Conservation (phyloP, 2,329 filamentous ascomycete species). For the Ophiostoma himal-ulmi region DNA sequence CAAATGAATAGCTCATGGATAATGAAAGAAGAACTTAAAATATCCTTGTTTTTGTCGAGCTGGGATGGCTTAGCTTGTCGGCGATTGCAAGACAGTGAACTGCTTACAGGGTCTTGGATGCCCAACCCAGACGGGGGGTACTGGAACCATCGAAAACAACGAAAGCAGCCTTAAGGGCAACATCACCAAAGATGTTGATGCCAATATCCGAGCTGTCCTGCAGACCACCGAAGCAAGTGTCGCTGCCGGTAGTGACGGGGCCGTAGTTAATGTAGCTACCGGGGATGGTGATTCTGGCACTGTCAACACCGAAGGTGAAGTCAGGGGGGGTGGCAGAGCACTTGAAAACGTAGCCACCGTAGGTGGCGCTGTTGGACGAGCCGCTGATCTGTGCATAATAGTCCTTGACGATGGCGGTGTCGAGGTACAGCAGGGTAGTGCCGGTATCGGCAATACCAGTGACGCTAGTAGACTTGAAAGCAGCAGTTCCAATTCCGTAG, state of each 20-base stretch:
- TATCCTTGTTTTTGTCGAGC: not conserved
- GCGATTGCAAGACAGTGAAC: not conserved
- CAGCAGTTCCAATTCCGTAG: constrained; percentile 41
- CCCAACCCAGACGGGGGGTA: constrained; percentile 30
- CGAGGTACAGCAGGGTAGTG: constrained; percentile 39
- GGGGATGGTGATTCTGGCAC: constrained; percentile 32
- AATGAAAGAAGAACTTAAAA: not conserved
- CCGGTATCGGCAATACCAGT: constrained; percentile 39
- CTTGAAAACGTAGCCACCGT: constrained; percentile 37
- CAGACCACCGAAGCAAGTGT: constrained; percentile 35
- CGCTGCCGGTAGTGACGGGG: constrained; percentile 29
- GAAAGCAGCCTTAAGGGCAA: constrained; percentile 32
- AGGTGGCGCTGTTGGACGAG: constrained; percentile 32
- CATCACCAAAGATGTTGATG: constrained; percentile 32
- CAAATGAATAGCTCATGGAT: not conserved
- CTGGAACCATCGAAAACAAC: constrained; percentile 35
- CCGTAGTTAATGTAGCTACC: constrained; percentile 35
- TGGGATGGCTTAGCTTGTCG: not conserved
- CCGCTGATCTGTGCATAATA: constrained; percentile 38
- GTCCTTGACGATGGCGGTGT: constrained; percentile 34
- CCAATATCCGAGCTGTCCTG: constrained; percentile 30
- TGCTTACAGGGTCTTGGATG: constrained; percentile 25
- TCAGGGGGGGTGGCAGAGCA: constrained; percentile 34
- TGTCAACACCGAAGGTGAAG: constrained; percentile 35
- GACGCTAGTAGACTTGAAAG: constrained; percentile 38